Base-by-base conservation (phyloP, 1,284 basidiomycete genomes). In the Pseudozyma tsukubaensis region DNA sequence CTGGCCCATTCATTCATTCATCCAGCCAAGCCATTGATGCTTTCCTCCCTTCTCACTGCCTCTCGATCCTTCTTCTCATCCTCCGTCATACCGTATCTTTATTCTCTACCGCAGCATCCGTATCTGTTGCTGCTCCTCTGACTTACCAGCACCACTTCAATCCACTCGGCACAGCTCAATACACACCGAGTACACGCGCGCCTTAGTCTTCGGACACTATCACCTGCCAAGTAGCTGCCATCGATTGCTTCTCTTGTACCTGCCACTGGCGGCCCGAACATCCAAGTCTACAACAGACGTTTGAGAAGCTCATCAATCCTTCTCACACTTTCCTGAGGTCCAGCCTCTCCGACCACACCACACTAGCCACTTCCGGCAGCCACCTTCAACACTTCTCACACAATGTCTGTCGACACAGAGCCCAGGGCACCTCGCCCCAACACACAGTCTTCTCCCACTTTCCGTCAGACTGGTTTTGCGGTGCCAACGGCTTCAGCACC, bases 371-470 rank as follows among this genome's bases (percentile, higher is more conserved):
- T 6, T 1, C 39, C 11, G 40, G 24, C 8, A 18, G 3, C 19
- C 11, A 18, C 24, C n/a, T 37, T 29, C 16, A 42, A 35, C 36
- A 34, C 21, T 32, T 18, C 29, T 12, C 19, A 21, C 50, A 60
- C 59, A 43, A 76, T 76, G 73, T 76, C 73, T 24, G 64, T 76
- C 53, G 68, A 76, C 42, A 64, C 64, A 39, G 73, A 76, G 45
- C 50, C 68, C 12, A 53, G 68, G 43, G 60, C 73, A 8, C 51
- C 60, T 18, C 68, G 68, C 49, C 49, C 68, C 47, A 64, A 63
- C 48, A 54, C 68, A 2, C 73, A 72, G 42, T 74, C 75, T 24
- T 77, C 75, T 1, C 75, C 75, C 4, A 77, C 75, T 18, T 68
- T 73, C 52, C 55, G 75, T 29, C 75, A 77, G 50, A 77, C 75